Evolutionary conservation across 2,329 filamentous ascomycete species (phyloP).

Genomic region (Paecilomyces formosus): DNA sequence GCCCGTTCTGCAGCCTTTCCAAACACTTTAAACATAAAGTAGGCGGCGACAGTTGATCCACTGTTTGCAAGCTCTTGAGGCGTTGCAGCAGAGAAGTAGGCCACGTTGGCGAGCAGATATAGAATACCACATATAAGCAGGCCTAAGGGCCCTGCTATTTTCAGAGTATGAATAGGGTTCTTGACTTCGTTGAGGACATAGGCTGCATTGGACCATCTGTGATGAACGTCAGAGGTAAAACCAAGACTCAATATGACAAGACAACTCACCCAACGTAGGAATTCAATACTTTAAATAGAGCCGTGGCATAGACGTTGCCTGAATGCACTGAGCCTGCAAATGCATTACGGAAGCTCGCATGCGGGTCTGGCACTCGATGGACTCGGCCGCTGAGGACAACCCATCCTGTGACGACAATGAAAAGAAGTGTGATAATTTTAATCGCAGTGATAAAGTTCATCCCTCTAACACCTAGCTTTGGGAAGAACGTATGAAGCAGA

Average conservation of each 20-base stretch:
- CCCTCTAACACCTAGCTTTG: neutral
- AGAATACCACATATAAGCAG: slow-evolving; percentile 52
- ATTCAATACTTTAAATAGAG: slow-evolving; percentile 66
- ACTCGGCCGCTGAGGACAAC: slow-evolving; percentile 55
- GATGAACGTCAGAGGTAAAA: slow-evolving; percentile 12
- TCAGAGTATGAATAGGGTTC: slow-evolving; percentile 58
- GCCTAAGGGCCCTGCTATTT: slow-evolving; percentile 56
- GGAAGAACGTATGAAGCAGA: slow-evolving; percentile 54
- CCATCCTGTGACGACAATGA: slow-evolving; percentile 59
- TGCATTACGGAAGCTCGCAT: slow-evolving; percentile 54
- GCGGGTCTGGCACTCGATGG: slow-evolving; percentile 49
- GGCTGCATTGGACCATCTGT: slow-evolving; percentile 41
- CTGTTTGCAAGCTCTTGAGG: slow-evolving; percentile 33
- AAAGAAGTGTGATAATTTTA: slow-evolving; percentile 58
- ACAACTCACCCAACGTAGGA: slow-evolving; percentile 38
- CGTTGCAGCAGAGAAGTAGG: slow-evolving; percentile 53
- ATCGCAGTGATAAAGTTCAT: slow-evolving; percentile 55
- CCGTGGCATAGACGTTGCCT: slow-evolving; percentile 60
- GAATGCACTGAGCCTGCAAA: slow-evolving; percentile 54
- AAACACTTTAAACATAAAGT: slow-evolving; percentile 38
- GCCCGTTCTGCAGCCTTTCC: slow-evolving; percentile 15
- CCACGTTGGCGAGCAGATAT: slow-evolving; percentile 61
- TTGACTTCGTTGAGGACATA: slow-evolving; percentile 53
- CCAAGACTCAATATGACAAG: neutral
- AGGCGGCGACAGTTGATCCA: slow-evolving; percentile 35